These are phyloP conservation scores for Epichloe gansuensis DNA, from an alignment of 2,329 filamentous ascomycete genomes.

Conservation along the genomic window DNA sequence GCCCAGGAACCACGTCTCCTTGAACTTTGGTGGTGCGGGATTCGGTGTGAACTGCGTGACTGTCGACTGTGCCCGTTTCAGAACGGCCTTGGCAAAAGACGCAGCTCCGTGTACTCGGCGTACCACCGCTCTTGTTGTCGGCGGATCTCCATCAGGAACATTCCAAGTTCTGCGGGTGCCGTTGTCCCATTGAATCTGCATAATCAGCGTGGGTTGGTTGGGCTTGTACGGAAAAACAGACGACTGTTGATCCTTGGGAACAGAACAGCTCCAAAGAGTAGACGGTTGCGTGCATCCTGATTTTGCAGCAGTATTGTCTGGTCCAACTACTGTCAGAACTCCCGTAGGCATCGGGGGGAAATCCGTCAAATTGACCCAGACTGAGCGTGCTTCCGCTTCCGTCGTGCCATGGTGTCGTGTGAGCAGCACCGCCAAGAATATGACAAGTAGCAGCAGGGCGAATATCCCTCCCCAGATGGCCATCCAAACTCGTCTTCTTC, in stretches of 20 bases:
- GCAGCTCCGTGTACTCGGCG: slow-evolving; percentile 15
- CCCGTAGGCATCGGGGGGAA: slow-evolving; percentile 82
- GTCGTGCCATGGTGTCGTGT: slow-evolving; percentile 14
- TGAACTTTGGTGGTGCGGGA: slow-evolving; percentile 44
- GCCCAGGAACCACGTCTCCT: slow-evolving; percentile 70
- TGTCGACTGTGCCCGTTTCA: slow-evolving; percentile 10
- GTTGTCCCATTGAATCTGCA: slow-evolving; percentile 66
- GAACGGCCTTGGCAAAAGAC: slow-evolving; percentile 12
- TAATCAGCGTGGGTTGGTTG: slow-evolving; percentile 63
- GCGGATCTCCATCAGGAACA: slow-evolving; percentile 25
- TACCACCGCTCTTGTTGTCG: slow-evolving; percentile 13
- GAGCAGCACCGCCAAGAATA: slow-evolving; percentile 47
- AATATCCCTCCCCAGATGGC: slow-evolving; percentile 38
- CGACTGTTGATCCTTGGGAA: slow-evolving; percentile 66
- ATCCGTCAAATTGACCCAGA: slow-evolving; percentile 74
- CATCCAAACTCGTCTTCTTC: slow-evolving; percentile 47
- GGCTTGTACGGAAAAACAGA: slow-evolving; percentile 48
- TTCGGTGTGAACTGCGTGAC: slow-evolving; percentile 30
- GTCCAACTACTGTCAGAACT: slow-evolving; percentile 62
- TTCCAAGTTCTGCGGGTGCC: slow-evolving; percentile 39
- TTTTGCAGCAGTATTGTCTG: slow-evolving; percentile 50
- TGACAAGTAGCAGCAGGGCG: slow-evolving; percentile 40
- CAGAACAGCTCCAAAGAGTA: slow-evolving; percentile 73
- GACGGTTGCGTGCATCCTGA: slow-evolving; percentile 58
- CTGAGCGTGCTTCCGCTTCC: slow-evolving; percentile 23